Base-by-base conservation (phyloP, 148 eudicot species). In the Oxyria digyna region DNA sequence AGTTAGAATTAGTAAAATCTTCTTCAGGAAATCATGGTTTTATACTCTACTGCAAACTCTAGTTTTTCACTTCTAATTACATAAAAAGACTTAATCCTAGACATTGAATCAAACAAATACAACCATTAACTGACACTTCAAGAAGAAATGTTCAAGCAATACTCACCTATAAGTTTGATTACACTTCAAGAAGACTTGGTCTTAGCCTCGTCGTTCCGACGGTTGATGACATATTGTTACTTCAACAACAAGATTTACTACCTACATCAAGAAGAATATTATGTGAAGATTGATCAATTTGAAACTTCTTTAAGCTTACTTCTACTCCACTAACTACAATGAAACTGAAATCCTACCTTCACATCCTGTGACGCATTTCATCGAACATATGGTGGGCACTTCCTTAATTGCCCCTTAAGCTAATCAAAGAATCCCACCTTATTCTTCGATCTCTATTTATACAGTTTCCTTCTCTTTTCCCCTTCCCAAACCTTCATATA, bases 321-420 rank as follows among this genome's bases (percentile, higher is more conserved):
- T 23, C 62, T 24, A 54, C 62, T 26, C 62, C 31, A 54, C 62
- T 24, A 54, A 23, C 31, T 23, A 2, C 14, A 23, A 54, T 54
- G 62, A 23, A 8, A 21, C 15, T 24, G 31, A 54, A 54, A 54
- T 54, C 1, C 27, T 1, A 54, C 62, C 62, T 23, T 23, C 2
- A 54, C 15, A 24, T 24, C 27, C 26, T 17, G 9, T 49, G 13
- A 49, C 1, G 17, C 62, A 54, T 54, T 54, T 59, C 65, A 59
- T 31, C 65, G 6, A 59, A 59, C 65, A 59, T 33, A 29, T 59
- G 38, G 65, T 59, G 38, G 65, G 65, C 65, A 69, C 33, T 52
- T 75, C 50, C 67, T 72, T 35, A 64, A 62, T 75, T 78, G 75
- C 75, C 74, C 50, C 77, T 71, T 66, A 81, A 81, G 84, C 75